Evolutionary conservation across 2,329 filamentous ascomycete genomes (phyloP).

Genomic region (Aspergillus calidoustus): DNA sequence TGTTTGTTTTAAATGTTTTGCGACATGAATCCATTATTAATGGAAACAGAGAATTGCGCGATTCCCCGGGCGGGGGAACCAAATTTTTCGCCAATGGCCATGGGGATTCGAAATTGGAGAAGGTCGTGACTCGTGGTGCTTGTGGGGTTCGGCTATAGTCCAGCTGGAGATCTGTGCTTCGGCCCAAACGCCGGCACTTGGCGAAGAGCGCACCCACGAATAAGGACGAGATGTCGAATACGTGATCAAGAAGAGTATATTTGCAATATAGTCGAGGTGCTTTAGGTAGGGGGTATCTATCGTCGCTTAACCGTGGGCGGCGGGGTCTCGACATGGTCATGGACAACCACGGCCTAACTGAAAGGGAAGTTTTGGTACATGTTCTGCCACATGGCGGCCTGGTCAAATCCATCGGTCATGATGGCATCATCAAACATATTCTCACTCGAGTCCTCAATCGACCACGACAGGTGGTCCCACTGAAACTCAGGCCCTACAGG

Average conservation of each 20-base stretch:
- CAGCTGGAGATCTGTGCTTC: slow-evolving; percentile 7
- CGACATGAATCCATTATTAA: not conserved
- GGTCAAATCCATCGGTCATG: slow-evolving; percentile 2
- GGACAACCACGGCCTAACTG: not conserved
- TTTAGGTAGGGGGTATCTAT: not conserved
- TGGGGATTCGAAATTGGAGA: not conserved
- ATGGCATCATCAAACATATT: slow-evolving; percentile 11
- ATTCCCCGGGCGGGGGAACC: slow-evolving; percentile 22
- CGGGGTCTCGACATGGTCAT: not conserved
- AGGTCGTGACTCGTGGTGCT: not conserved
- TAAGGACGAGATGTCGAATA: not conserved
- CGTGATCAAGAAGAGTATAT: not conserved
- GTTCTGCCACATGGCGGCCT: slow-evolving; percentile 10
- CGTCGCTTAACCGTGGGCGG: not conserved
- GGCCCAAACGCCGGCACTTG: slow-evolving; percentile 13
- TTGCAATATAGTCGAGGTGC: not conserved
- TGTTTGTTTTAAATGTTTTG: not conserved
- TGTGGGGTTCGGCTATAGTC: slow-evolving; percentile 30
- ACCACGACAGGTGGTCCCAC: slow-evolving; percentile 14
- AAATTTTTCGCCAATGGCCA: not conserved
- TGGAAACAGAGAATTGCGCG: slow-evolving; percentile 11
- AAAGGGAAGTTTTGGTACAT: slow-evolving; percentile 1
- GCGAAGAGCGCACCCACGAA: not conserved
- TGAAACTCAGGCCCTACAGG: not conserved
- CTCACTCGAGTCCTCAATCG: slow-evolving; percentile 6